Percentiles rank a stretch among this genome's conserved stretches.
Conservation (phyloP, 169 alveolate genomes). For the Plasmodium sp. region DNA sequence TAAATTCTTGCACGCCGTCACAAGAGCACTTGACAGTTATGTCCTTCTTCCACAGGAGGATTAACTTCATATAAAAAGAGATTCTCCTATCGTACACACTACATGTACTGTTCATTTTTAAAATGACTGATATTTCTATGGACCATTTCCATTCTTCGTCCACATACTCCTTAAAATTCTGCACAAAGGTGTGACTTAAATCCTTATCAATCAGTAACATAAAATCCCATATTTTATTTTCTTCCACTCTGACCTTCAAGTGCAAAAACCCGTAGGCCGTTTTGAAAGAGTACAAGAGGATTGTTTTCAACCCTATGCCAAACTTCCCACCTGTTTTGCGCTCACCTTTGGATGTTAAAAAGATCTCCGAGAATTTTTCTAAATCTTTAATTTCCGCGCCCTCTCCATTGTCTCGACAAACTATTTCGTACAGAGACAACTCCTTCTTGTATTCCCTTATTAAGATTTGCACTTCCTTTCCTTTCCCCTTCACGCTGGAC, state of each 20-base stretch:
- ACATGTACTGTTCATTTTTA: conserved; percentile 45
- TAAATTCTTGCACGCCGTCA: conserved; percentile 6
- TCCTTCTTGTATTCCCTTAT: conserved; percentile 45
- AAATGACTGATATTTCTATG: conserved; percentile 67
- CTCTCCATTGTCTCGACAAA: conserved; percentile 75
- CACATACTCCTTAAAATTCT: conserved; percentile 68
- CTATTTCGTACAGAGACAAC: conserved; percentile 58
- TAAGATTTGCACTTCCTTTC: conserved; percentile 38
- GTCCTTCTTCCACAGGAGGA: conserved; percentile 67
- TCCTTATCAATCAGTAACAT: conserved; percentile 66
- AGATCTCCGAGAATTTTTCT: conserved; percentile 70
- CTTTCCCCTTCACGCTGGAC: background rate
- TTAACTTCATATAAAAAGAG: conserved; percentile 40
- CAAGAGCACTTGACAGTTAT: conserved; percentile 23
- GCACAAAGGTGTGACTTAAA: conserved; percentile 71
- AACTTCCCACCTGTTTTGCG: conserved; percentile 67
- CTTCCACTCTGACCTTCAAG: conserved; percentile 51
- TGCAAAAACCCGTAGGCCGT: conserved; percentile 75
- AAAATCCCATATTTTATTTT: conserved; percentile 75
- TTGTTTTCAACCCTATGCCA: conserved; percentile 73
- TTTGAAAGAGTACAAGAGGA: conserved; percentile 57
- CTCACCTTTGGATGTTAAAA: conserved; percentile 71
- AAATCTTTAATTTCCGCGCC: conserved; percentile 64
- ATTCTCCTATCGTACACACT: conserved; percentile 41
- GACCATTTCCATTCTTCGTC: conserved; percentile 69